phyloP scores from a whole-genome alignment of 805 yeast genomes.

The Kuraishia piskuri region DNA sequence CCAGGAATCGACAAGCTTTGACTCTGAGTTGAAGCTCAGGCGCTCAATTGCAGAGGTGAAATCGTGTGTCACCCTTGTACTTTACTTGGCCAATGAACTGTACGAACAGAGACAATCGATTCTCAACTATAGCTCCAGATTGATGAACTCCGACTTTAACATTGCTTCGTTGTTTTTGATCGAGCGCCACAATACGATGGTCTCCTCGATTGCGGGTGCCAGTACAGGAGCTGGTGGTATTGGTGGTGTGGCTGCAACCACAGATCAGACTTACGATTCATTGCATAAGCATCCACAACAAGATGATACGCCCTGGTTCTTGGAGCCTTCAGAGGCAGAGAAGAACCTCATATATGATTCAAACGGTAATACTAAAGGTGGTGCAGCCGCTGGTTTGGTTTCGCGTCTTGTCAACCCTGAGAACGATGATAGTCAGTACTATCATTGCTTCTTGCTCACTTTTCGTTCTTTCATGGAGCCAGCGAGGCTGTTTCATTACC shows the following conservation, averaged over 20 bases:
- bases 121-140: conserved; percentile 64
- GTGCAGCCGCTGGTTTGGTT: conserved; percentile 68
- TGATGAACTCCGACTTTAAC: conserved; percentile 67
- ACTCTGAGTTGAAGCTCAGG: conserved; percentile 22
- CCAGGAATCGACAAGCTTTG: conserved; percentile 8
- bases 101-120: conserved; percentile 65
- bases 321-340: conserved; percentile 57
- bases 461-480: conserved; percentile 70
- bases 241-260: background rate
- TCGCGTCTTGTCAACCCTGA: conserved; percentile 77
- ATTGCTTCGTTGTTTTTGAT: conserved; percentile 44
- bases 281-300: conserved; percentile 13
- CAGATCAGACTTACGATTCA: conserved; percentile 17
- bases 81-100: conserved; percentile 42
- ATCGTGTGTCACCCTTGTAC: conserved; percentile 22
- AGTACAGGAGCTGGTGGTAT: conserved; percentile 12
- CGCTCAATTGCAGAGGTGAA: conserved; percentile 28
- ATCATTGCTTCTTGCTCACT: conserved; percentile 62
- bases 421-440: conserved; percentile 51
- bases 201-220: conserved; percentile 8
- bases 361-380: conserved; percentile 74
- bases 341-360: conserved; percentile 44
- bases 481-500: conserved; percentile 45
- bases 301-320: conserved; percentile 56
- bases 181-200: conserved; percentile 29